These are phyloP conservation scores for Jatropha podagrica DNA, from an alignment of 441 rosid species.

Conservation along the genomic window DNA sequence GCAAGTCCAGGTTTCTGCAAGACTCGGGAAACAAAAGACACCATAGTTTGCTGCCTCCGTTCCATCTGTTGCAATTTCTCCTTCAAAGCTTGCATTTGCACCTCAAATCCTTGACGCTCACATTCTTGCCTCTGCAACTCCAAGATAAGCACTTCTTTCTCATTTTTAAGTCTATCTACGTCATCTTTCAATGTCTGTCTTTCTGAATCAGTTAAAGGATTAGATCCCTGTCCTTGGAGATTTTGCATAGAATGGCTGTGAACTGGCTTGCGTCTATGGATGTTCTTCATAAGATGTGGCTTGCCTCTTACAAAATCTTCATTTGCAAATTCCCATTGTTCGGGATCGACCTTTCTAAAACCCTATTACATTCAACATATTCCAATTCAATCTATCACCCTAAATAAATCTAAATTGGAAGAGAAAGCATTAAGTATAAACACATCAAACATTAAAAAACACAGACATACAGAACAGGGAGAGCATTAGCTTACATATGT, in stretches of 20 bases:
- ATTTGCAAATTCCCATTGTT: constrained; percentile 93
- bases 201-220: constrained; percentile 57
- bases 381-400: constrained; percentile 15
- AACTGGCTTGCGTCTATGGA: constrained; percentile 88
- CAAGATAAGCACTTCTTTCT: constrained; percentile 49
- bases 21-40: constrained; percentile 47
- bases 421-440: neutral
- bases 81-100: constrained; percentile 57
- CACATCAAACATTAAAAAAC: neutral
- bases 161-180: constrained; percentile 56
- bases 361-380: constrained; percentile 53
- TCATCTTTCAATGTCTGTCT: constrained; percentile 64
- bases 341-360: constrained; percentile 78
- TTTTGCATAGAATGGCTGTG: constrained; percentile 83
- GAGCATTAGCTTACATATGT: constrained; percentile 70
- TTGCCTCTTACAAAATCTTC: constrained; percentile 78
- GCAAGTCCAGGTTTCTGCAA: constrained; percentile 70
- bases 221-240: constrained; percentile 51
- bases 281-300: constrained; percentile 77
- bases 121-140: constrained; percentile 60
- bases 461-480: neutral
- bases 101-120: constrained; percentile 52
- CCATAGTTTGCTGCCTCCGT: constrained; percentile 51
- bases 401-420: neutral
- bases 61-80: constrained; percentile 63